Base-by-base conservation (phyloP, 2,329 filamentous ascomycete species). In the Zymoseptoria passerinii region DNA sequence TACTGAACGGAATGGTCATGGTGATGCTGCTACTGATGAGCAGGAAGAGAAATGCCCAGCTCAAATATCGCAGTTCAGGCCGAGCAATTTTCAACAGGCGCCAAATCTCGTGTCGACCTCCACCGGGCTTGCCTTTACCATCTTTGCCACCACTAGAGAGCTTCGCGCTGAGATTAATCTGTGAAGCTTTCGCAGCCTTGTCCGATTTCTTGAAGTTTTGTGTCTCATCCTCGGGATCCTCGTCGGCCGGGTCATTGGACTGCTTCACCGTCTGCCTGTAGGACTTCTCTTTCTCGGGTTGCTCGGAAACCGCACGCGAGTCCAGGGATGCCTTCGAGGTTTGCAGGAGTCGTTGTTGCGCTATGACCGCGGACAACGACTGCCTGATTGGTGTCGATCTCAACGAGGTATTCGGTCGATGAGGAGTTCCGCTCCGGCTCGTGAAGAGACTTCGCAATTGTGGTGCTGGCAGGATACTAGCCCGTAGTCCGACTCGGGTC, bases 1-100 rank as follows among this genome's bases (percentile, higher is more conserved):
- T 95, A 0, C 92, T 95, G 71, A 96, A 96, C 1, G 94, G 94
- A 60, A 99, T 89, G 1, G 90, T 92, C 88, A 99, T 95, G 58
- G 92, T 95, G 66, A 99, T 91, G 54, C 85, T 83, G 3, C 92
- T 97, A 16, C 92, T 96, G 62, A 96, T 81, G 59, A 99, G 80
- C 54, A 99, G 80, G 70, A 96, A 88, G 57, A 88, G 72, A 71
- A 97, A 92, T 3, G 95, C 95, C 63, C 88, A 68, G n/a, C 79
- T 81, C 16, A 99, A 83, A 74, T 89, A 88, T 70, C 81, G 86
- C 28, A 88, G 76, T 76, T 99, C 94, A 2, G 92, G 92, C 57
- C 83, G 81, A 10, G 94, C 94, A 70, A 99, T 94, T 74, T 87
- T 90, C 72, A 99, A 81, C 67, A 99, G 77, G 54, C 94, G 84